These are phyloP conservation scores for Ulmus americana DNA, from an alignment of 331 rosid genomes.

Conservation along the genomic window DNA sequence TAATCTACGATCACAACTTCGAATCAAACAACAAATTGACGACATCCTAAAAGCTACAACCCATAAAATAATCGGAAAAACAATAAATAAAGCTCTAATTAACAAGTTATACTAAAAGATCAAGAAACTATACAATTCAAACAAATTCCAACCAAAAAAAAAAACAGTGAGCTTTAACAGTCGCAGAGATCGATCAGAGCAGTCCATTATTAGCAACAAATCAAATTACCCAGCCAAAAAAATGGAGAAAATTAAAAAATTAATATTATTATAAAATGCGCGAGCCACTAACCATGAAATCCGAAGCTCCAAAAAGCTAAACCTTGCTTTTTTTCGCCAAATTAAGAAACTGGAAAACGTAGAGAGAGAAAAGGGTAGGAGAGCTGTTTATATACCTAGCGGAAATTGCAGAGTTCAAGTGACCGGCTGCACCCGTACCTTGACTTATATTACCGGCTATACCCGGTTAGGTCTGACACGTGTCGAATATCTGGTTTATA, in stretches of 20 bases:
- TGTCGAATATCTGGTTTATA: slow-evolving; percentile 5
- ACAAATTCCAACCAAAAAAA: background rate
- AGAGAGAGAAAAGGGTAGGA: background rate
- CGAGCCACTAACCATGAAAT: slow-evolving; percentile 47
- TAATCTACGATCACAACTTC: slow-evolving; percentile 13
- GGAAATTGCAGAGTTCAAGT: slow-evolving; percentile 33
- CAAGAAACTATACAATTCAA: slow-evolving; percentile 15
- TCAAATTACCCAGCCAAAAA: background rate
- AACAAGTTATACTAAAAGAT: slow-evolving; percentile 26
- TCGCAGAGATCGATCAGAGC: slow-evolving; percentile 36
- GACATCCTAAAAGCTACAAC: slow-evolving; percentile 7
- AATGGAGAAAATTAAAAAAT: background rate
- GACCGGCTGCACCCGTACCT: slow-evolving; percentile 35
- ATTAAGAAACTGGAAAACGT: slow-evolving; percentile 27
- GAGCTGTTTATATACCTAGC: slow-evolving; percentile 32
- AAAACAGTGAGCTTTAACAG: slow-evolving; percentile 14
- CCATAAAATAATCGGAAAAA: slow-evolving; percentile 18
- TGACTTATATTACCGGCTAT: slow-evolving; percentile 35
- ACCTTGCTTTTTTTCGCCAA: slow-evolving; percentile 24
- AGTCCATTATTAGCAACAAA: slow-evolving; percentile 7
- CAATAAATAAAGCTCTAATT: slow-evolving; percentile 16
- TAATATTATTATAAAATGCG: slow-evolving; percentile 18
- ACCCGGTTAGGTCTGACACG: slow-evolving; percentile 34
- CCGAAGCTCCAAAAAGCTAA: slow-evolving; percentile 39
- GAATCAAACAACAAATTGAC: slow-evolving; percentile 5